Conservation (phyloP, 441 rosid genomes). For the Syzygium malaccense region DNA sequence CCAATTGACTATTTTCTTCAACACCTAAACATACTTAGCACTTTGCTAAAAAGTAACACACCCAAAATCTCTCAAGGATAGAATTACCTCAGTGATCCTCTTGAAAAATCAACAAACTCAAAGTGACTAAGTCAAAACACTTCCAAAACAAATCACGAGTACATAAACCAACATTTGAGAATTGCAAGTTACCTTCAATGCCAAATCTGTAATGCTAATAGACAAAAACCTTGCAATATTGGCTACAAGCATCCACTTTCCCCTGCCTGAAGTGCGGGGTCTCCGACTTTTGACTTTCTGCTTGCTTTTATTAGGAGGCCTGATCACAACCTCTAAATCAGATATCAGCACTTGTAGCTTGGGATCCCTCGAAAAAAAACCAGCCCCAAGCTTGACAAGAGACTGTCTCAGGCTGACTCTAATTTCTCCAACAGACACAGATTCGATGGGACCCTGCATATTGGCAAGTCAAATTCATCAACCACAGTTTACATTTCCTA, state of each 20-base stretch:
- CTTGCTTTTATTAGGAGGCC: constrained; percentile 53
- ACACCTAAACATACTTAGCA: neutral
- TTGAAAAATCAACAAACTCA: neutral
- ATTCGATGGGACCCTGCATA: constrained; percentile 90
- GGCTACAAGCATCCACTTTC: constrained; percentile 92
- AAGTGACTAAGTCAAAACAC: neutral
- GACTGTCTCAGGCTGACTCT: constrained; percentile 87
- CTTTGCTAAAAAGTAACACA: neutral
- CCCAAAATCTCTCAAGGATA: neutral
- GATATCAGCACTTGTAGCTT: constrained; percentile 78
- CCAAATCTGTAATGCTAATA: constrained; percentile 75
- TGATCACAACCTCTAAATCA: constrained; percentile 77
- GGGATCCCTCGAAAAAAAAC: constrained; percentile 87
- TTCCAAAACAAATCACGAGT: neutral
- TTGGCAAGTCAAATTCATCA: constrained; percentile 11
- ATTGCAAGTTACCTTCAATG: constrained; percentile 50
- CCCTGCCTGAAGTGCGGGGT: constrained; percentile 65
- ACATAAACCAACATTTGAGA: neutral
- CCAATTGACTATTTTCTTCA: neutral
- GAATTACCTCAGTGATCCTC: neutral
- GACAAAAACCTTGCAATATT: constrained; percentile 87
- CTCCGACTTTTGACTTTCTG: constrained; percentile 44
- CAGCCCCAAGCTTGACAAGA: constrained; percentile 88
- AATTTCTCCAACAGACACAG: constrained; percentile 84
- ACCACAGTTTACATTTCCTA: neutral